phyloP scores from a whole-genome alignment of 495 filamentous ascomycete genomes.

The Tuber microsphaerosporum region DNA sequence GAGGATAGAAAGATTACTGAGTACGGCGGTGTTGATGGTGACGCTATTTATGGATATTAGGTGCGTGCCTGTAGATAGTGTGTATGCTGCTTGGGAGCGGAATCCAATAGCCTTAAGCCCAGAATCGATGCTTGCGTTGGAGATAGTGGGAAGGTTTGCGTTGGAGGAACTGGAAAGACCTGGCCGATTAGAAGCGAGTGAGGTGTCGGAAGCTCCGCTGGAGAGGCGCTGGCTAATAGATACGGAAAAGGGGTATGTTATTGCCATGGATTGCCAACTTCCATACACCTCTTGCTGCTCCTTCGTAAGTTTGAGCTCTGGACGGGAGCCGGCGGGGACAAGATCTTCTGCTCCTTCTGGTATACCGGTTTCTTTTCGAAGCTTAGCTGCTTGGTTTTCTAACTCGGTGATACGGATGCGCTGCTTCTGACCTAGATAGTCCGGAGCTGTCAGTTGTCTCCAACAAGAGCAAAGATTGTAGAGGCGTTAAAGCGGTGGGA shows the following conservation, averaged over 20 bases:
- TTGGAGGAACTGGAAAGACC: neutral
- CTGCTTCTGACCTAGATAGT: slow-evolving; percentile 29
- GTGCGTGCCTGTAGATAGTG: neutral
- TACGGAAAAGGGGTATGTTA: slow-evolving; percentile 31
- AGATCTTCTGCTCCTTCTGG: neutral
- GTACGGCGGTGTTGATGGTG: slow-evolving; percentile 16
- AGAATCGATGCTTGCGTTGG: neutral
- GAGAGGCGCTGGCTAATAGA: slow-evolving; percentile 14
- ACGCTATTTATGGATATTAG: slow-evolving; percentile 10
- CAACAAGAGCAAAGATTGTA: neutral
- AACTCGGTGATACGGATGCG: slow-evolving; percentile 21
- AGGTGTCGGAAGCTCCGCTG: neutral
- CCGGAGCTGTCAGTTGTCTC: neutral
- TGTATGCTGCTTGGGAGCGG: slow-evolving; percentile 5
- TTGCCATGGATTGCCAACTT: slow-evolving; percentile 25
- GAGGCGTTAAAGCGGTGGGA: slow-evolving; percentile 5
- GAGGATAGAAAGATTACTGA: slow-evolving; percentile 20
- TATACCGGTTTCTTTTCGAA: neutral
- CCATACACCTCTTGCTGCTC: slow-evolving; percentile 19
- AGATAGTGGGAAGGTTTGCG: neutral
- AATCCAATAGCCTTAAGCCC: slow-evolving; percentile 10
- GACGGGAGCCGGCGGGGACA: neutral
- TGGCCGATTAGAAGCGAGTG: neutral
- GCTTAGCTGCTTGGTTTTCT: slow-evolving; percentile 16
- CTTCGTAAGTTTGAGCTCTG: slow-evolving; percentile 9